These are phyloP conservation scores for Talaromyces ruber DNA, from an alignment of 495 filamentous ascomycete species.

Conservation along the genomic window DNA sequence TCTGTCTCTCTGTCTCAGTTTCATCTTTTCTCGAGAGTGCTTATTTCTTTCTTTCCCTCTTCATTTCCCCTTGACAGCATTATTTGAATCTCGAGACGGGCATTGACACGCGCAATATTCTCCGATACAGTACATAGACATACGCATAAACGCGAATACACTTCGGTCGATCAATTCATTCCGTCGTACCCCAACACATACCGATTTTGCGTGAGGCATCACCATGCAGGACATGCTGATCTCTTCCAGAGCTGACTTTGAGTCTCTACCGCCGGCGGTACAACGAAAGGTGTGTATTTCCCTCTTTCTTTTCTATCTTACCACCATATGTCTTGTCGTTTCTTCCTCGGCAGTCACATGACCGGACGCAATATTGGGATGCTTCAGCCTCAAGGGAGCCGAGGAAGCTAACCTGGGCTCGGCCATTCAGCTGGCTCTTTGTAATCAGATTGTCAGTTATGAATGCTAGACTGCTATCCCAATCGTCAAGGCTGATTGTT, in stretches of 20 bases:
- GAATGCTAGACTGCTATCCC: background rate
- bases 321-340: background rate
- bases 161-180: background rate
- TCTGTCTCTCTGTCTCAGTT: background rate
- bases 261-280: constrained; percentile 26
- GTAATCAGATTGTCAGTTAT: background rate
- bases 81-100: background rate
- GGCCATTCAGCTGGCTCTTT: background rate
- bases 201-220: background rate
- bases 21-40: background rate
- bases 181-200: background rate
- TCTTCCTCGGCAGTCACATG: background rate
- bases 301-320: background rate
- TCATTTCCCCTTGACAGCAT: background rate
- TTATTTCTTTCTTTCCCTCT: background rate
- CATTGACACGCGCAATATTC: background rate
- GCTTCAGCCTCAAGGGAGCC: background rate
- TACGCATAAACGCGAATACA: background rate
- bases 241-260: constrained; percentile 18
- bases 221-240: constrained; percentile 8
- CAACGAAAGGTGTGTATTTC: constrained; percentile 23
- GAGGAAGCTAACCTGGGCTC: background rate
- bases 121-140: background rate
- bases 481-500: background rate
- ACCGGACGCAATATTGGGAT: background rate